phyloP scores from a whole-genome alignment of 2,329 filamentous ascomycete species.

The Cercospora canescens region DNA sequence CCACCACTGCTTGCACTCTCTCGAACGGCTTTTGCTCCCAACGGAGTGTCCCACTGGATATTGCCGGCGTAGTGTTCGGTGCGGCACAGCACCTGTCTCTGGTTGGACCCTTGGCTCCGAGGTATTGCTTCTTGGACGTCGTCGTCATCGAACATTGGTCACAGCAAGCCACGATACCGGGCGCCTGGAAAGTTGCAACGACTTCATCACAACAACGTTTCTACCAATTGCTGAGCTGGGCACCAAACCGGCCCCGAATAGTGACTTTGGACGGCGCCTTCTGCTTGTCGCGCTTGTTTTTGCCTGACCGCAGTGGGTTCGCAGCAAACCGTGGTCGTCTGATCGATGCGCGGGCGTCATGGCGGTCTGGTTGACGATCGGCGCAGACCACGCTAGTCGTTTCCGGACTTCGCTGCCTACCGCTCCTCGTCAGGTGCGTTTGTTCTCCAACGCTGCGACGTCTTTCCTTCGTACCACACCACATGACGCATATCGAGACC shows the following conservation, averaged over 20 bases:
- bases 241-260: background rate
- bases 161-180: conserved; percentile 5
- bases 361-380: background rate
- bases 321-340: background rate
- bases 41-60: background rate
- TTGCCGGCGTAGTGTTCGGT: background rate
- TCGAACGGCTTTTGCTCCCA: background rate
- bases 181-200: background rate
- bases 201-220: background rate
- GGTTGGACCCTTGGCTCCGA: conserved; percentile 2
- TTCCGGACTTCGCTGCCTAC: background rate
- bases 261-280: conserved; percentile 9
- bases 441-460: background rate
- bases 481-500: background rate
- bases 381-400: background rate
- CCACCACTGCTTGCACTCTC: background rate
- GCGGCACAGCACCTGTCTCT: background rate
- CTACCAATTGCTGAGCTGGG: background rate
- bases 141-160: conserved; percentile 4
- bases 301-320: background rate
- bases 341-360: background rate
- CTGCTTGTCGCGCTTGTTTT: conserved; percentile 1
- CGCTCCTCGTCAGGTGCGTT: background rate
- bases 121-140: conserved; percentile 1
- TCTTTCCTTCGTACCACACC: background rate